Evolutionary conservation across 306 rosid species (phyloP).

Genomic region (Vigna nakashimae): DNA sequence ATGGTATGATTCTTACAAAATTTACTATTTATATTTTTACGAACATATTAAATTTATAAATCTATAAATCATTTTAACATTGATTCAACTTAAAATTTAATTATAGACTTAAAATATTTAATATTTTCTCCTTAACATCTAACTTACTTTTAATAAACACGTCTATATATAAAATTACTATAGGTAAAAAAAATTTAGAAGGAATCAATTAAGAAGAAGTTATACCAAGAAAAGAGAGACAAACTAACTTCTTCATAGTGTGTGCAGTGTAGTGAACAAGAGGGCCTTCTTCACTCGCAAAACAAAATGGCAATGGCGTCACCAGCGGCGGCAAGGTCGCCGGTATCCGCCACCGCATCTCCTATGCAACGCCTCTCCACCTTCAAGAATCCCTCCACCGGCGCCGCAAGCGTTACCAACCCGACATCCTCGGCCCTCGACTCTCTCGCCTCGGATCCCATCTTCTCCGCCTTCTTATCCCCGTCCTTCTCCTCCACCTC

Average conservation of each 20-base stretch:
- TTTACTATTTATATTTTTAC: too few relatives aligned
- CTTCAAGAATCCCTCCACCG: slow-evolving; percentile 50
- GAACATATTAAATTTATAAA: too few relatives aligned
- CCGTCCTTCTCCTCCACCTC: slow-evolving; percentile 82
- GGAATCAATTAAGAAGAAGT: background rate
- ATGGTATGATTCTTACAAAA: too few relatives aligned
- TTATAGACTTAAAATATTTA: too few relatives aligned
- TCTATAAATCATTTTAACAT: too few relatives aligned
- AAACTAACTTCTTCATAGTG: background rate
- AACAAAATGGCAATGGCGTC: slow-evolving; percentile 55
- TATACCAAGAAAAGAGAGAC: background rate
- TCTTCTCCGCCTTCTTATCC: slow-evolving; percentile 93
- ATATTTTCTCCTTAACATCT: too few relatives aligned
- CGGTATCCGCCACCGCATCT: slow-evolving; percentile 46
- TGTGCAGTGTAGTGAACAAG: background rate
- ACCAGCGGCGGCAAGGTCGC: slow-evolving; percentile 65
- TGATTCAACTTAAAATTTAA: too few relatives aligned
- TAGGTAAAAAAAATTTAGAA: too few relatives aligned
- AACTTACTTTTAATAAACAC: too few relatives aligned
- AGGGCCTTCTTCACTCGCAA: background rate
- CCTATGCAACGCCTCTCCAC: slow-evolving; percentile 73
- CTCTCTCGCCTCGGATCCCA: slow-evolving; percentile 82
- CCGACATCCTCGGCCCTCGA: slow-evolving; percentile 56
- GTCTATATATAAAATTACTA: too few relatives aligned
- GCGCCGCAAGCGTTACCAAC: slow-evolving; percentile 23